These are phyloP conservation scores for Rutstroemia sp. DNA, from an alignment of 2,329 filamentous ascomycete species.

Conservation along the genomic window DNA sequence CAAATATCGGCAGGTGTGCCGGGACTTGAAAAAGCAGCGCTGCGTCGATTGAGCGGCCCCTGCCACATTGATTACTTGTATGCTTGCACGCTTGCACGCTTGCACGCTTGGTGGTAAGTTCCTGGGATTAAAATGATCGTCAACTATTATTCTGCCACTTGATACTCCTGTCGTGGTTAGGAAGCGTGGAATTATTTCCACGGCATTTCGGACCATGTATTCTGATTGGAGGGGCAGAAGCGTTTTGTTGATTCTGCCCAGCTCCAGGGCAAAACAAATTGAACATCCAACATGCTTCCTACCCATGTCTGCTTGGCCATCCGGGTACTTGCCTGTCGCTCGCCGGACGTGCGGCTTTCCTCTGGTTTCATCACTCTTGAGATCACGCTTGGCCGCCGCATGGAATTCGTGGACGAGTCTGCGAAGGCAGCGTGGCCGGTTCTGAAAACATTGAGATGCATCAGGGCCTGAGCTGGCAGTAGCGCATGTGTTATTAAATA, in stretches of 20 bases:
- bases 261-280: background rate
- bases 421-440: conserved; percentile 10
- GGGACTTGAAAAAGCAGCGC: conserved; percentile 7
- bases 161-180: background rate
- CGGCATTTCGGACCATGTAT: background rate
- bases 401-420: conserved; percentile 11
- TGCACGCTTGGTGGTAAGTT: background rate
- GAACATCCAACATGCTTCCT: background rate
- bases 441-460: conserved; percentile 7
- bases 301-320: background rate
- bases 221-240: background rate
- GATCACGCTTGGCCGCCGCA: conserved; percentile 8
- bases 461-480: conserved; percentile 9
- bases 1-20: conserved; percentile 6
- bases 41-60: background rate
- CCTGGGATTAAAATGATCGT: background rate
- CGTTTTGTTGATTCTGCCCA: background rate
- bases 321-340: conserved; percentile 5
- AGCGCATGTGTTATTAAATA: conserved; percentile 3
- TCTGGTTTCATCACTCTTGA: conserved; percentile 7
- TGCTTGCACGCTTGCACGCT: background rate
- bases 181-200: background rate
- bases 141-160: background rate
- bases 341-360: conserved; percentile 6
- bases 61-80: background rate